These are phyloP conservation scores for Nyctanthes arbortristis DNA, from an alignment of 257 asterid genomes.

Conservation along the genomic window DNA sequence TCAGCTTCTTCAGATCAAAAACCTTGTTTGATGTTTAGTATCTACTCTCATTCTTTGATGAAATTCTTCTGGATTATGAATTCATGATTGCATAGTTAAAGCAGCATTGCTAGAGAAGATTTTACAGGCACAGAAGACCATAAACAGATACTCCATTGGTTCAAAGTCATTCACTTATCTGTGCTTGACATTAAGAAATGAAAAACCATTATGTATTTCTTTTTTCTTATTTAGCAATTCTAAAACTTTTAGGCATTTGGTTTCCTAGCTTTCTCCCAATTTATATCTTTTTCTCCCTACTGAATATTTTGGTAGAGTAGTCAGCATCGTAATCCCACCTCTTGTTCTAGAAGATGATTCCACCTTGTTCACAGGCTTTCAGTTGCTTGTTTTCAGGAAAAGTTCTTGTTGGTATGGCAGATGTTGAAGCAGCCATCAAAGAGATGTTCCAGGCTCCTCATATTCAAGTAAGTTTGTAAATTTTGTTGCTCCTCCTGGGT, in stretches of 20 bases:
- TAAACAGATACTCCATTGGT: background rate
- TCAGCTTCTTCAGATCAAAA: background rate
- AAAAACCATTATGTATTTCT: background rate
- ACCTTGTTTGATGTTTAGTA: background rate
- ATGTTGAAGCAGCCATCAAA: slow-evolving; percentile 83
- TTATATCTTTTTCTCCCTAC: slow-evolving; percentile 5
- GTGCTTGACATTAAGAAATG: background rate
- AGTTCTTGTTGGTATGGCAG: slow-evolving; percentile 62
- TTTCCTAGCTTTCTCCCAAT: slow-evolving; percentile 1
- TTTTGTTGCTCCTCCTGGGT: background rate
- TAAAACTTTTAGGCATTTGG: slow-evolving; percentile 1
- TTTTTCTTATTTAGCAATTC: background rate
- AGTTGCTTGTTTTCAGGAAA: slow-evolving; percentile 50
- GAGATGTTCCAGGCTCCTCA: slow-evolving; percentile 99
- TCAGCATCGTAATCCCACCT: background rate
- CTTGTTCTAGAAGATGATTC: slow-evolving; percentile 13
- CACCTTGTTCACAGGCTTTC: background rate
- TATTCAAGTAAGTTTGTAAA: slow-evolving; percentile 68
- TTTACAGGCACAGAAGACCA: slow-evolving; percentile 10
- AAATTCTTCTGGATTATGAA: background rate
- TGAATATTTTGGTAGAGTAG: background rate
- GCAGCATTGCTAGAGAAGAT: slow-evolving; percentile 15
- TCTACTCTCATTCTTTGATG: background rate
- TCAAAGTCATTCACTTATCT: too few relatives aligned
- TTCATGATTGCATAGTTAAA: background rate